Evolutionary conservation across 2,329 filamentous ascomycete genomes (phyloP).

Genomic region (Aureobasidium sp.): DNA sequence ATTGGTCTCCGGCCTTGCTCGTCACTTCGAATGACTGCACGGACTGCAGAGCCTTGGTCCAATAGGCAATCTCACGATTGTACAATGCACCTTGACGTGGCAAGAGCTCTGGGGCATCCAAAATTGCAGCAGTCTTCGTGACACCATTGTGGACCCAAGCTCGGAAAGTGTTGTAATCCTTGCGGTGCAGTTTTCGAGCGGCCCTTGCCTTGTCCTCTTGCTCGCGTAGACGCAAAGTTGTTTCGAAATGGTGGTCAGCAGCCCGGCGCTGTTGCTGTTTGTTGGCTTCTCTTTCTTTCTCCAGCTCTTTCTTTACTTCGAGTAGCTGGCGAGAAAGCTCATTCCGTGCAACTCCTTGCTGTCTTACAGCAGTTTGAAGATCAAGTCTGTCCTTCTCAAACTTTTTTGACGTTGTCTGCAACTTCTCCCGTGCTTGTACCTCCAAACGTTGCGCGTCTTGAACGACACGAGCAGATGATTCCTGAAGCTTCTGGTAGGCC

Average conservation of each 20-base stretch:
- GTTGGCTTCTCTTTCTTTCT: background rate
- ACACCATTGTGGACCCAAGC: background rate
- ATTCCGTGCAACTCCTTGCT: background rate
- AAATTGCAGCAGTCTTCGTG: background rate
- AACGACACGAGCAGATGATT: background rate
- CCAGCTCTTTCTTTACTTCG: background rate
- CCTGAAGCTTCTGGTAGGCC: background rate
- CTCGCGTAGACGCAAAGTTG: constrained; percentile 24
- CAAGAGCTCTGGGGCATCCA: background rate
- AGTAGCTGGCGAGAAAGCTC: background rate
- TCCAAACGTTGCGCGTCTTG: background rate
- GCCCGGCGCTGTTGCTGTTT: background rate
- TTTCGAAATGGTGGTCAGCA: constrained; percentile 24
- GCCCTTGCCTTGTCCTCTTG: background rate
- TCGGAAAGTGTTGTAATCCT: background rate
- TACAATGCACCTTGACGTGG: background rate
- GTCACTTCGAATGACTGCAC: background rate
- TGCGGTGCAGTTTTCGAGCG: constrained; percentile 16
- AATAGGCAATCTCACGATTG: background rate
- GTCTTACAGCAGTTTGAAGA: background rate
- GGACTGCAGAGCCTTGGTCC: background rate
- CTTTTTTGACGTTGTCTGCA: background rate
- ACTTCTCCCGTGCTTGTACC: background rate
- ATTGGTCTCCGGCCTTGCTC: background rate
- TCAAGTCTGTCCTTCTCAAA: background rate